Evolutionary conservation across 179 eudicot species (phyloP).

Genomic region (Beta lomatogona): DNA sequence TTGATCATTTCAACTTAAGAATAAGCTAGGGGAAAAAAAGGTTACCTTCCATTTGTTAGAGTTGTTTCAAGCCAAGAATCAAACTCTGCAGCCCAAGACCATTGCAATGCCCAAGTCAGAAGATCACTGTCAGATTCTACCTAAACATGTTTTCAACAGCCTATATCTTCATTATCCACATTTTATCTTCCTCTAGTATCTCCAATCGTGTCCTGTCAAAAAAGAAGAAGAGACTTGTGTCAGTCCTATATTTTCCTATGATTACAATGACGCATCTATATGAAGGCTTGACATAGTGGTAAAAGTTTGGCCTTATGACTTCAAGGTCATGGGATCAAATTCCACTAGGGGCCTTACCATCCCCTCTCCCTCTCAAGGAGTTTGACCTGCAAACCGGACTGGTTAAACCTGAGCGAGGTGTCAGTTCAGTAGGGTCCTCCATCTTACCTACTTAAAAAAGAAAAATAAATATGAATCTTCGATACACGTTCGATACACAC

Average conservation of each 20-base stretch:
- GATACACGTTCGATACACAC: not conserved
- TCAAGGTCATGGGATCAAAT: too few relatives aligned
- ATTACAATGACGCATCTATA: not conserved
- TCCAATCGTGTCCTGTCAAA: not conserved
- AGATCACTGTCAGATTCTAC: not conserved
- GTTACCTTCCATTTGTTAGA: conserved; percentile 52
- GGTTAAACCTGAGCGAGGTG: too few relatives aligned
- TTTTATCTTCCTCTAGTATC: not conserved
- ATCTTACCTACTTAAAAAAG: too few relatives aligned
- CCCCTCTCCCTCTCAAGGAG: too few relatives aligned
- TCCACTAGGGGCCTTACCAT: too few relatives aligned
- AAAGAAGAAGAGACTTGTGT: too few relatives aligned
- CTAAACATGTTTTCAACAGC: not conserved
- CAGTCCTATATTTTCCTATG: not conserved
- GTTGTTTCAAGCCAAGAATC: conserved; percentile 67
- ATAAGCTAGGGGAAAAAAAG: not conserved
- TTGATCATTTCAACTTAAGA: not conserved
- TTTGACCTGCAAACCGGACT: too few relatives aligned
- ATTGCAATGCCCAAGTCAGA: not conserved
- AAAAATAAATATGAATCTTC: too few relatives aligned
- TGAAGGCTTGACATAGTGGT: too few relatives aligned
- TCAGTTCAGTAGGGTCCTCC: too few relatives aligned
- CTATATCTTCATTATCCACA: not conserved
- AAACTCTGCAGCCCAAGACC: conserved; percentile 61
- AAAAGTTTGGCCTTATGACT: too few relatives aligned